Base-by-base conservation (phyloP, 129 eudicot species). In the Escallonia rubra region DNA sequence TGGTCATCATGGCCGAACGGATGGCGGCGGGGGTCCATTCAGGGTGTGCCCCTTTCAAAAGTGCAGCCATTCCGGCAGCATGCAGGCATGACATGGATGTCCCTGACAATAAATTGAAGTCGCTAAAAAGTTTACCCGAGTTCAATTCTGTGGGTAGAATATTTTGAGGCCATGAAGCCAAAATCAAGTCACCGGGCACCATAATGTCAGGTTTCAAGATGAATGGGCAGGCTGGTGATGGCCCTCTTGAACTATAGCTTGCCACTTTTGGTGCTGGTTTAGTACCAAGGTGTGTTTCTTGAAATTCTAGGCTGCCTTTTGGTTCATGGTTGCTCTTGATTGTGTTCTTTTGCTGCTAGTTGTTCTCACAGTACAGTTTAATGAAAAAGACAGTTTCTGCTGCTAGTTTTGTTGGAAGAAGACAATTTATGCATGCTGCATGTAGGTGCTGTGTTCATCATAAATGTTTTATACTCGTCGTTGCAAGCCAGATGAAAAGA, bases 41-140 rank as follows among this genome's bases (percentile, higher is more conserved):
- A n/a, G n/a, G n/a, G n/a, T n/a, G 86, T 50, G 73, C 86, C 4
- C 84, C 88, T 74, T 72, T 86, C 23, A 89, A 34, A 43, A 89
- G 76, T 41, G 96, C 96, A 3, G 81, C 96, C 49, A 89, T 84
- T 10, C 96, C 96, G 3, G 90, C 73, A 0, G 76, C 82, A 53
- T 89, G 96, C 3, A 93, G 96, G 42, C 88, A 81, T 3, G 96
- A 71, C 96, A 89, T 89, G 2, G 96, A 89, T 5, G 96, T 89
- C 12, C 96, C 96, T 0, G 93, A 86, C 64, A 83, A 65, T 9
- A 89, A 62, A 23, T 86, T 83, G 67, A 89, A 86, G 57, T 76
- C 66, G 61, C 76, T 76, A 48, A 45, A 85, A 8, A 83, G 70
- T 14, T 69, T 13, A 4, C 49, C 68, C 3, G 79, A 73, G 15